Conservation (phyloP, 345 rosid genomes). For the Citrus australasica region DNA sequence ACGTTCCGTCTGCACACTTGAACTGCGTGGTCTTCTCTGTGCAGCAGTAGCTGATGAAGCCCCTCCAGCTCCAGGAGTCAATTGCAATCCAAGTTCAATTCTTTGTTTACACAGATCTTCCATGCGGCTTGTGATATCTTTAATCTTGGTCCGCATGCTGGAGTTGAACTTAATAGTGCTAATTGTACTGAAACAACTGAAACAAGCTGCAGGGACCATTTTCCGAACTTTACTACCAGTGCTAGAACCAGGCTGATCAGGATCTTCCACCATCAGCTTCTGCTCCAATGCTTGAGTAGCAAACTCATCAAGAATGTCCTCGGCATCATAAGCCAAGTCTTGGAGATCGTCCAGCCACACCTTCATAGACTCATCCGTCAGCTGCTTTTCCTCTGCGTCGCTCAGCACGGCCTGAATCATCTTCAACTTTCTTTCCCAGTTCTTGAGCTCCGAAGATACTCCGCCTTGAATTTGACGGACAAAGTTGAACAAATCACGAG, state of each 20-base stretch:
- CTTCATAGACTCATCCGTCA: neutral
- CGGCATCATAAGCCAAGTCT: conserved; percentile 3
- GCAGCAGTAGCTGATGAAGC: neutral
- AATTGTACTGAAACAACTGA: neutral
- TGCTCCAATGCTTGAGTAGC: neutral
- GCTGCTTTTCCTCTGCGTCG: neutral
- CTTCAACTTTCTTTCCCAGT: neutral
- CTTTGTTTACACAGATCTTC: neutral
- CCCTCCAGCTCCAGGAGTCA: neutral
- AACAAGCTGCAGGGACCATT: neutral
- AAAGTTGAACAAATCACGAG: neutral
- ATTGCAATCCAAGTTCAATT: neutral
- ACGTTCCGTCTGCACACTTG: neutral
- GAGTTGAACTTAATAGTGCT: too few relatives aligned
- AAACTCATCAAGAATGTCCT: conserved; percentile 6
- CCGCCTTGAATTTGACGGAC: neutral
- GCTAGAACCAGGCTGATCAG: neutral
- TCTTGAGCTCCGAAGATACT: neutral
- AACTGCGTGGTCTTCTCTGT: neutral
- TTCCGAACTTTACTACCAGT: neutral
- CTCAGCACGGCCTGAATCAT: neutral
- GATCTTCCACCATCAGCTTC: neutral
- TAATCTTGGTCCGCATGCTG: neutral
- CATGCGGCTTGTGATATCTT: neutral
- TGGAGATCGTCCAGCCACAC: neutral